phyloP scores from a whole-genome alignment of 805 yeast species.

The Ogataea nonfermentans region DNA sequence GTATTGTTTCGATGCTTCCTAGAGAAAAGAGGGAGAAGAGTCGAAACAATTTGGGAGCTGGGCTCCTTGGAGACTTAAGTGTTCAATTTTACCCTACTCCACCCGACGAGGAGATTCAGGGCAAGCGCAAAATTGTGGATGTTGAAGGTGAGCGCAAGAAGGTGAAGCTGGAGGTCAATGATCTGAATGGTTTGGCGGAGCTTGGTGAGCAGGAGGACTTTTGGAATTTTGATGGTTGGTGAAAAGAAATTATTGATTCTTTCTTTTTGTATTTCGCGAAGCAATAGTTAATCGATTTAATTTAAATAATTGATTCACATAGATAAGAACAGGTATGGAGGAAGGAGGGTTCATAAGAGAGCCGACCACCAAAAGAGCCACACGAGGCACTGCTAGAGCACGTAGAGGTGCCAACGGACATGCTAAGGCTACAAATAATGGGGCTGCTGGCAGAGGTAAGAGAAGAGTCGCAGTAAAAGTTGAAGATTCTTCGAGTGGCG shows the following conservation, averaged over 20 bases:
- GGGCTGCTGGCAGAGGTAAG: slow-evolving; percentile 19
- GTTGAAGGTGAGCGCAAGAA: slow-evolving; percentile 17
- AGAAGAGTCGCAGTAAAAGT: slow-evolving; percentile 8
- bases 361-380: neutral
- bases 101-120: slow-evolving; percentile 31
- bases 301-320: slow-evolving; percentile 1
- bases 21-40: slow-evolving; percentile 14
- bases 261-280: slow-evolving; percentile 8
- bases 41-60: slow-evolving; percentile 5
- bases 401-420: slow-evolving; percentile 20
- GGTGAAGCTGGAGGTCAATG: slow-evolving; percentile 13
- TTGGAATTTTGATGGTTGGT: slow-evolving; percentile 35
- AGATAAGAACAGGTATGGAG: slow-evolving; percentile 10
- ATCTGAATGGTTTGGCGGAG: neutral
- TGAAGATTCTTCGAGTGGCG: slow-evolving; percentile 9
- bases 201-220: slow-evolving; percentile 9
- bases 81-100: slow-evolving; percentile 36
- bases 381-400: slow-evolving; percentile 23
- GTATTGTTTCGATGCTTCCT: slow-evolving; percentile 34
- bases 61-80: slow-evolving; percentile 13
- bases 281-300: slow-evolving; percentile 1
- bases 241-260: slow-evolving; percentile 11
- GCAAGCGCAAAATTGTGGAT: slow-evolving; percentile 14
- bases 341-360: slow-evolving; percentile 45
- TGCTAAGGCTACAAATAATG: slow-evolving; percentile 6